These are phyloP conservation scores for Afroboletus lepidellus DNA, from an alignment of 1,284 basidiomycete species.

Conservation along the genomic window DNA sequence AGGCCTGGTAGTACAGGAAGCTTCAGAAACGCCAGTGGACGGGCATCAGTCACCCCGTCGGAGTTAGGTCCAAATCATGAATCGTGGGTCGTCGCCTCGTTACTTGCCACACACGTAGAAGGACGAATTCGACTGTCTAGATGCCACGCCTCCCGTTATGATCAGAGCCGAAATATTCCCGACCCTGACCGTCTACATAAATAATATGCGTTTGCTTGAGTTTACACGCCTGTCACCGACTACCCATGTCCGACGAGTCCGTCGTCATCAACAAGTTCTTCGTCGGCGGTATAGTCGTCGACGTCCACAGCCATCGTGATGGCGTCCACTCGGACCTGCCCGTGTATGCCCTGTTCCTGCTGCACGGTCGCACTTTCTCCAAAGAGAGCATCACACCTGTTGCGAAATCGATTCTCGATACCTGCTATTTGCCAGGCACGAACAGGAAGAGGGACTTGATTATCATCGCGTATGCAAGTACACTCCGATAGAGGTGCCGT, in stretches of 20 bases:
- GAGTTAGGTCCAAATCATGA: too few species aligned
- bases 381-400: constrained; percentile 30
- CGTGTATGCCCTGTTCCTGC: constrained; percentile 53
- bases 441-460: constrained; percentile 42
- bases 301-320: constrained; percentile 39
- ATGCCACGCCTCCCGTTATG: neutral
- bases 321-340: constrained; percentile 28
- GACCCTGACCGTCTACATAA: neutral
- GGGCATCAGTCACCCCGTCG: too few species aligned
- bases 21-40: too few species aligned
- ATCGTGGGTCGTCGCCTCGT: too few species aligned
- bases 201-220: neutral
- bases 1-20: too few species aligned
- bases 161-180: neutral
- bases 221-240: neutral
- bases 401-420: constrained; percentile 33
- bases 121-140: too few species aligned
- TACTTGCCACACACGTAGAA: too few species aligned
- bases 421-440: constrained; percentile 27
- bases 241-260: constrained; percentile 20
- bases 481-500: neutral
- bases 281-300: constrained; percentile 47
- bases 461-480: constrained; percentile 56
- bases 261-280: constrained; percentile 21
- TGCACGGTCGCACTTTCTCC: constrained; percentile 54